Evolutionary conservation across 345 rosid species (phyloP), one percentile per base, ranked within the genome.

Genomic region (Atalantia buxifolia): DNA sequence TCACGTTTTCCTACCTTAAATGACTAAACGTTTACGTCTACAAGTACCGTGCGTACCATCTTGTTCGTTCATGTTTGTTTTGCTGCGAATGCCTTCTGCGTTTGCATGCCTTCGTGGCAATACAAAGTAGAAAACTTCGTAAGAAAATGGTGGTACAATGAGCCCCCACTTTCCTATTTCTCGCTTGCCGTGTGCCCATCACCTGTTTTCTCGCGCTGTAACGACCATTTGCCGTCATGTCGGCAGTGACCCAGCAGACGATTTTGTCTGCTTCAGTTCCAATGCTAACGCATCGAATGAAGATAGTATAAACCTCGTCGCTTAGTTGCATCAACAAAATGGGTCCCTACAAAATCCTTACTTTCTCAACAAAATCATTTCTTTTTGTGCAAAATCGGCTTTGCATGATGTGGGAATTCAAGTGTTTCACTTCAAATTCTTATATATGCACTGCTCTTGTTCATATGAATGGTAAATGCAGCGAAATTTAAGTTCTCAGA

Each of bases 341-440:
- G 82, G 69, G 61, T 74, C 76, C 24, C 18, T 56, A n/a, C 75
- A 63, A 0, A 66, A 14, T 14, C 77, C 85, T 64, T 73, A 74
- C 75, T 65, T 69, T 10, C 71, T 87, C 76, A 81, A 83, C 81
- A 75, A 80, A 75, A 27, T 79, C 62, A 66, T 81, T 35, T 79
- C 88, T 40, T 1, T 63, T 0, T 85, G 80, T 36, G 85, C 84
- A 24, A 81, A 65, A 78, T 75, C 64, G 22, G 57, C 24, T n/a
- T 76, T n/a, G 33, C 50, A 78, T 57, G 55, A 59, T 16, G n/a
- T 75, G 62, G 89, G 84, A 2, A 24, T 71, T 81, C 87, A 79
- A 63, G 31, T 83, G 87, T 74, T 71, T 78, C 19, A 18, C 66
- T 66, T 83, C 87, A 64, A 83, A 87, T 69, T 67, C 79, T 61